Evolutionary conservation across 1,284 basidiomycete genomes (phyloP).

Genomic region (Apiotrichum gamsii): DNA sequence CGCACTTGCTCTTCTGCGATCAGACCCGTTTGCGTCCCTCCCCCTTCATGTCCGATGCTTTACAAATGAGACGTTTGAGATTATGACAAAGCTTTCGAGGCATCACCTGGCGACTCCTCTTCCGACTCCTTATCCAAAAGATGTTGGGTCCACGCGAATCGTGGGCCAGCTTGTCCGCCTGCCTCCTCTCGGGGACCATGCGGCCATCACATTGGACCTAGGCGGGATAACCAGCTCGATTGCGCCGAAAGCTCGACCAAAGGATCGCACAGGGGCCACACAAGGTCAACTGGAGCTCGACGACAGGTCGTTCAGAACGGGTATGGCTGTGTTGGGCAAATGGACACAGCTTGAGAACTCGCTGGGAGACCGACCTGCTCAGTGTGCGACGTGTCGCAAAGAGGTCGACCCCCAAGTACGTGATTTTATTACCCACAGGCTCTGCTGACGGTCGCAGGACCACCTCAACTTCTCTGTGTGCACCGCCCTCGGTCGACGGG

Average conservation of each 20-base stretch:
- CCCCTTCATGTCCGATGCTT: conserved; percentile 57
- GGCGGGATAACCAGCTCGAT: conserved; percentile 64
- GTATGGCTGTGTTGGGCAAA: conserved; percentile 21
- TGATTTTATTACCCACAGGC: too few species aligned
- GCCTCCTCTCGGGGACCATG: conserved; percentile 50
- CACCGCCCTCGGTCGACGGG: conserved; percentile 44
- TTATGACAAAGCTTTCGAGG: background rate
- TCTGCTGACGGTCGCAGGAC: conserved; percentile 54
- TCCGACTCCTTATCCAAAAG: background rate
- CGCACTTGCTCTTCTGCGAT: conserved; percentile 33
- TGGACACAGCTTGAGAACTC: conserved; percentile 13
- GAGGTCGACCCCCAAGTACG: conserved; percentile 53
- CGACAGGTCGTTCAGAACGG: conserved; percentile 53
- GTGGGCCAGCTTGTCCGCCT: background rate
- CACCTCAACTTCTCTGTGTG: conserved; percentile 55
- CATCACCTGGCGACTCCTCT: too few species aligned
- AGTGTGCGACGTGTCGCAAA: conserved; percentile 56
- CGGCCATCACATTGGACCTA: conserved; percentile 55
- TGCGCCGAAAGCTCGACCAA: conserved; percentile 58
- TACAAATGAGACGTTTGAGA: conserved; percentile 50
- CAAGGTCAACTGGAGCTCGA: conserved; percentile 56
- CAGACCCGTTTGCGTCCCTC: conserved; percentile 21
- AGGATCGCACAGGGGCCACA: conserved; percentile 50
- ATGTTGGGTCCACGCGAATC: too few species aligned
- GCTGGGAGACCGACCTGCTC: conserved; percentile 27